A percentile compares a stretch with the other conserved stretches of the same genome.
These are phyloP conservation scores for Talaromyces rugulosus DNA, from an alignment of 2,329 filamentous ascomycete species.

Conservation along the genomic window DNA sequence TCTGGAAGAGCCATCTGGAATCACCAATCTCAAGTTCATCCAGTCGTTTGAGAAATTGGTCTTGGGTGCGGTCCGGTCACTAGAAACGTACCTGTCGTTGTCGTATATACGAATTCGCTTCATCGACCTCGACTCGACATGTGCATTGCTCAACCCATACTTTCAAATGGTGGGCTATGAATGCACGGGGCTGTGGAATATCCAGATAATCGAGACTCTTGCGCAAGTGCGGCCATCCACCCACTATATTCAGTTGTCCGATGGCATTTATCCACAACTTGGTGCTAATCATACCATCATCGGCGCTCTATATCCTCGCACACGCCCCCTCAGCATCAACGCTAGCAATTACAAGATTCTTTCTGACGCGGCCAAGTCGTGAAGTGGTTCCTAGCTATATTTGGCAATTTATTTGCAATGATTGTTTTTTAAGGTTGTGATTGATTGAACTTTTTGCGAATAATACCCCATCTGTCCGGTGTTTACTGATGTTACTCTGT, in stretches of 20 bases:
- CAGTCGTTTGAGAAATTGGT: constrained; percentile 66
- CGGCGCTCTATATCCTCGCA: constrained; percentile 34
- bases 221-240: constrained; percentile 55
- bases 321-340: constrained; percentile 36
- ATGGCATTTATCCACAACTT: constrained; percentile 53
- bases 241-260: constrained; percentile 58
- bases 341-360: constrained; percentile 37
- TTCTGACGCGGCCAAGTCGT: constrained; percentile 33
- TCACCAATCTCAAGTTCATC: constrained; percentile 69
- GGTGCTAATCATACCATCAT: constrained; percentile 28
- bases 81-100: constrained; percentile 57
- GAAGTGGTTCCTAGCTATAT: background rate
- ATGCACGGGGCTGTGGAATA: constrained; percentile 70
- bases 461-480: constrained; percentile 7
- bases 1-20: constrained; percentile 64
- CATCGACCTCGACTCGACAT: constrained; percentile 68
- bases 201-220: constrained; percentile 60
- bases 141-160: constrained; percentile 68
- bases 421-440: background rate
- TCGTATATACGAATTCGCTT: constrained; percentile 67
- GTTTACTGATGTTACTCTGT: constrained; percentile 4
- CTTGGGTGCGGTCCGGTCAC: constrained; percentile 57
- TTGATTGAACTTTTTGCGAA: background rate
- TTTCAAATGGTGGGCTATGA: constrained; percentile 60
- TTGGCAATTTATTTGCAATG: background rate